Evolutionary conservation across 768 basidiomycete species (phyloP).

Genomic region (Boletus huronensis): DNA sequence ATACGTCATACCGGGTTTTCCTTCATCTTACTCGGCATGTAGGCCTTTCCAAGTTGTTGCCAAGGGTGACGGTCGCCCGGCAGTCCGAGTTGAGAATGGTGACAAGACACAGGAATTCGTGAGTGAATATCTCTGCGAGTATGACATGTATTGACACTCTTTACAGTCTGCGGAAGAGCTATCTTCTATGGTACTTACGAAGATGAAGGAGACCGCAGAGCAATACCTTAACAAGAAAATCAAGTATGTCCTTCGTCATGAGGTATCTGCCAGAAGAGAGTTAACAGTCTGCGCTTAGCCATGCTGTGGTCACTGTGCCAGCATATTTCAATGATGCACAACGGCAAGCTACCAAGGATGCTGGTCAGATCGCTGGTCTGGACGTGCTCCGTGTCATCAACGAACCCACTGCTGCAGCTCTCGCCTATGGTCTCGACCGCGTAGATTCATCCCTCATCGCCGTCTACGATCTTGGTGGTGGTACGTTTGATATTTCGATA

Average conservation of each 20-base stretch:
- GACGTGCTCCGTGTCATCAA: constrained; percentile 98
- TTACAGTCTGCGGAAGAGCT: constrained; percentile 78
- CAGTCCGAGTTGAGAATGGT: constrained; percentile 80
- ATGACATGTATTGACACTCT: constrained; percentile 13
- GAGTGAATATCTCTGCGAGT: constrained; percentile 31
- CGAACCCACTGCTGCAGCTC: constrained; percentile 97
- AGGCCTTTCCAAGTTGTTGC: constrained; percentile 82
- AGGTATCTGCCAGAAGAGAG: neutral
- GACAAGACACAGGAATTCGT: constrained; percentile 81
- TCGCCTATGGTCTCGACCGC: constrained; percentile 95
- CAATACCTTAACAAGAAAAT: constrained; percentile 90
- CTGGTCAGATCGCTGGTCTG: constrained; percentile 95
- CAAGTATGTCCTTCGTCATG: constrained; percentile 56
- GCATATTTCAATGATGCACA: constrained; percentile 99
- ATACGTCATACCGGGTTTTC: neutral
- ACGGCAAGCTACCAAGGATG: constrained; percentile 97
- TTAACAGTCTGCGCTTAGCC: constrained; percentile 38
- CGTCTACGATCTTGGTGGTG: constrained; percentile 97
- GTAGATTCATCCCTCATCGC: constrained; percentile 82
- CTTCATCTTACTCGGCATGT: neutral
- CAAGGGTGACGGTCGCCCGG: constrained; percentile 71
- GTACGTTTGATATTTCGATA: constrained; percentile 99
- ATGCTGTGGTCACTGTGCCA: constrained; percentile 92
- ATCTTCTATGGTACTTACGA: constrained; percentile 82
- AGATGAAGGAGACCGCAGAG: constrained; percentile 97